phyloP scores from a whole-genome alignment of 176 grass and related monocot genomes.

The Alloteropsis semialata region DNA sequence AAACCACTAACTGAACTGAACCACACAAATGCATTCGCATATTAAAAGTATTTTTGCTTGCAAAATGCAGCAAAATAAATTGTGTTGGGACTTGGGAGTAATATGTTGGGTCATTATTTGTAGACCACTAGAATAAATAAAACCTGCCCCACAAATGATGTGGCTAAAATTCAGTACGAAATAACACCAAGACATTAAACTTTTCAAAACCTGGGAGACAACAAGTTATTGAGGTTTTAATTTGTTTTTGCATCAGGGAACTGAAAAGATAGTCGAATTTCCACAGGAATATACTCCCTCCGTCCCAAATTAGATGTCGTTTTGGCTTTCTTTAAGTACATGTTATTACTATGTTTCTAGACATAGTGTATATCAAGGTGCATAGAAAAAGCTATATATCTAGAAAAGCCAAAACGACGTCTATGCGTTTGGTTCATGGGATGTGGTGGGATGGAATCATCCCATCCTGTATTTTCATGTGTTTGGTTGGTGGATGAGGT shows the following conservation, averaged over 20 bases:
- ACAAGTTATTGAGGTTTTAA: background rate
- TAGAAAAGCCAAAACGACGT: no score
- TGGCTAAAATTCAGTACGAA: background rate
- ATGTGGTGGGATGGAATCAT: no score
- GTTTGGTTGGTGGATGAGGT: background rate
- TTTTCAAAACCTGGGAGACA: background rate
- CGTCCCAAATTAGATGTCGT: no score
- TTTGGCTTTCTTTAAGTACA: no score
- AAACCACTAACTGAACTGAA: background rate
- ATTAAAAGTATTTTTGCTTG: background rate
- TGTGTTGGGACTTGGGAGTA: background rate
- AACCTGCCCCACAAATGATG: background rate
- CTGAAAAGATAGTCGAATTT: background rate
- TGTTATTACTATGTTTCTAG: no score
- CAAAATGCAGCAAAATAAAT: background rate
- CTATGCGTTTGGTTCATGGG: no score
- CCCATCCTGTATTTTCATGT: background rate
- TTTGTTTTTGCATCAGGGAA: background rate
- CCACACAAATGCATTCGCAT: background rate
- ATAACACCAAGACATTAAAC: background rate
- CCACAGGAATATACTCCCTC: background rate
- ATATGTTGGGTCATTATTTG: background rate
- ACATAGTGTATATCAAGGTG: no score
- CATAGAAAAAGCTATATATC: no score
- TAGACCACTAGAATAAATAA: background rate